Percentiles rank a stretch among this genome's conserved stretches.
Conservation (phyloP, 768 basidiomycete species). For the Jaapia argillacea region DNA sequence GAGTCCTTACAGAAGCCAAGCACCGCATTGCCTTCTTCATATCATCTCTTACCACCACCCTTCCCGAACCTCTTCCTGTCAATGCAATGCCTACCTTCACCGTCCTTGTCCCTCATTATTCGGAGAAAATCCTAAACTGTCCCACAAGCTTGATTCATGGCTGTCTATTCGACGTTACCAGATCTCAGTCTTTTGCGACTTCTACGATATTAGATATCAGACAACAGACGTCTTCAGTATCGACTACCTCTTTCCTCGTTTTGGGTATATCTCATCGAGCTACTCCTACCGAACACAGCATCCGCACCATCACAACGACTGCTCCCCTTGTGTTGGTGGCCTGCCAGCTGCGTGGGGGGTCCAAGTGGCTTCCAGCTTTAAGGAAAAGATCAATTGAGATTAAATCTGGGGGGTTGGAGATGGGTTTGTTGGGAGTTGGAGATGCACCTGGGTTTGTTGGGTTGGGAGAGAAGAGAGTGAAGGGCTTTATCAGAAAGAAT, state of each 20-base stretch:
- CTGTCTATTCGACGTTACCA: conserved; percentile 56
- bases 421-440: conserved; percentile 63
- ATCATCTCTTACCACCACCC: conserved; percentile 88
- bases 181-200: conserved; percentile 73
- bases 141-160: conserved; percentile 33
- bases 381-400: conserved; percentile 51
- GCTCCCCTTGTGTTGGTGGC: conserved; percentile 53
- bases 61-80: conserved; percentile 91
- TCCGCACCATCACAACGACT: conserved; percentile 48
- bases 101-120: conserved; percentile 98
- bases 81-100: conserved; percentile 99
- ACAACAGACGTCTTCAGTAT: conserved; percentile 23
- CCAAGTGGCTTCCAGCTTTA: conserved; percentile 42
- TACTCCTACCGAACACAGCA: conserved; percentile 32
- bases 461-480: conserved; percentile 64
- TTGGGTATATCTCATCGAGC: no score
- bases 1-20: no score
- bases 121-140: conserved; percentile 92
- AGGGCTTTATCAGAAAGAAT: conserved; percentile 48
- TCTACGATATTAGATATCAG: conserved; percentile 50
- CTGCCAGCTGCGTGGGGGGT: conserved; percentile 59
- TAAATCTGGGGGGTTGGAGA: conserved; percentile 57
- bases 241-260: conserved; percentile 21
- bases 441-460: conserved; percentile 57
- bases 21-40: conserved; percentile 98